Evolutionary conservation across 345 rosid genomes (phyloP).

Genomic region (Dipteronia dyeriana): DNA sequence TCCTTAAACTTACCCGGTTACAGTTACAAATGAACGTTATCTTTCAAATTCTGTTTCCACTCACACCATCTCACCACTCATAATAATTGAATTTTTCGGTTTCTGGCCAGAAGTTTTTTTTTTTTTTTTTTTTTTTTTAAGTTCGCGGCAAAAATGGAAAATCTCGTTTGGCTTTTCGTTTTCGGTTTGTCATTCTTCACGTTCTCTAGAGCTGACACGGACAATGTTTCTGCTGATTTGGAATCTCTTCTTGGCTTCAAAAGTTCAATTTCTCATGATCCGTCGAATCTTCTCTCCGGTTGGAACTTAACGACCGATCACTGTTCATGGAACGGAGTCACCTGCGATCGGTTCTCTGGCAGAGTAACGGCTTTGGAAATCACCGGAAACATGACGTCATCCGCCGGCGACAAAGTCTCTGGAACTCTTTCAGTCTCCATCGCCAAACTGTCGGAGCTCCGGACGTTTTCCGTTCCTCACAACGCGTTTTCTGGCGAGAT

Average conservation of each 20-base stretch:
- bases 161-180: slow-evolving; percentile 9
- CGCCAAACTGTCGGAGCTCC: slow-evolving; percentile 37
- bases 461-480: slow-evolving; percentile 40
- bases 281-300: slow-evolving; percentile 38
- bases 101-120: slow-evolving; percentile 4
- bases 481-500: slow-evolving; percentile 51
- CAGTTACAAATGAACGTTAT: background rate
- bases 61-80: background rate
- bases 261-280: slow-evolving; percentile 40
- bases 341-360: slow-evolving; percentile 35
- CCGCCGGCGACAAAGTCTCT: background rate
- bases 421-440: slow-evolving; percentile 43
- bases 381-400: slow-evolving; percentile 11
- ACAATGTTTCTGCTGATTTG: slow-evolving; percentile 22
- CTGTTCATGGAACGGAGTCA: slow-evolving; percentile 58
- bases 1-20: background rate
- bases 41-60: background rate
- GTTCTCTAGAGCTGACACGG: background rate
- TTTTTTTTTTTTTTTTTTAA: background rate
- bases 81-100: slow-evolving; percentile 1
- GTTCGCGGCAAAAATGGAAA: slow-evolving; percentile 4
- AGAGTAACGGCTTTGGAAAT: slow-evolving; percentile 41
- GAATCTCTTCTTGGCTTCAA: slow-evolving; percentile 50
- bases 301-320: slow-evolving; percentile 39
- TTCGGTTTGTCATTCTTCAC: slow-evolving; percentile 21